Base-by-base conservation (phyloP, 768 basidiomycete species). In the Jaapia argillacea region DNA sequence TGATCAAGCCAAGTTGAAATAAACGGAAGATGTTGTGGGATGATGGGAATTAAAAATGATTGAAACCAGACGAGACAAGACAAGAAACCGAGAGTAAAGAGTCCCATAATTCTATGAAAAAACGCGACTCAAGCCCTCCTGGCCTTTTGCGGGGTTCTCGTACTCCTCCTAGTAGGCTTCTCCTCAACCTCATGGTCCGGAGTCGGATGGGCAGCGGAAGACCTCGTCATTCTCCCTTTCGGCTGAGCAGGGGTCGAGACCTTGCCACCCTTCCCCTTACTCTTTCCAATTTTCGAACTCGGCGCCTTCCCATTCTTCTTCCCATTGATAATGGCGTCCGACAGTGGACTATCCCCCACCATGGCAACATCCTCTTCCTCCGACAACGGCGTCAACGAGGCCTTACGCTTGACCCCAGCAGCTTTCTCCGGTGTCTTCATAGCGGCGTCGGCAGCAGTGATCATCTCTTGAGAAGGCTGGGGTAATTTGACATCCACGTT, bases 381-480 rank as follows among this genome's bases (percentile, higher is more conserved):
- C 28, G 28, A 33, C 28, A 33, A 16, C 10, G 28, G 28, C 10
- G 10, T 33, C 28, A 33, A 16, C n/a, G n/a, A n/a, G 10, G 28
- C 54, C 59, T 64, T 68, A 41, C 66, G 65, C 58, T 69, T 69
- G 40, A 45, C 48, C 21, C 46, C 63, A 46, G 52, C 51, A 49
- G 47, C 38, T 39, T 48, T 36, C 52, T 48, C 35, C 25, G 42
- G 47, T 48, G 36, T 51, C 52, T 54, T 48, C 47, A 50, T 53
- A 43, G 47, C 45, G 36, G 51, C 56, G 18, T 46, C 51, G n/a
- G 46, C 42, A 31, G 45, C 47, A 25, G 60, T 59, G 12, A 77
- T 65, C 73, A 81, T 77, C 52, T 81, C 77, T 58, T 63, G 67
- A 21, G 75, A 72, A 18, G 77, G 78, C 47, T 75, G 71, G 0